These are phyloP conservation scores for Debaryomycetaceae sp. DNA, from an alignment of 1,139 yeast species.

Conservation along the genomic window DNA sequence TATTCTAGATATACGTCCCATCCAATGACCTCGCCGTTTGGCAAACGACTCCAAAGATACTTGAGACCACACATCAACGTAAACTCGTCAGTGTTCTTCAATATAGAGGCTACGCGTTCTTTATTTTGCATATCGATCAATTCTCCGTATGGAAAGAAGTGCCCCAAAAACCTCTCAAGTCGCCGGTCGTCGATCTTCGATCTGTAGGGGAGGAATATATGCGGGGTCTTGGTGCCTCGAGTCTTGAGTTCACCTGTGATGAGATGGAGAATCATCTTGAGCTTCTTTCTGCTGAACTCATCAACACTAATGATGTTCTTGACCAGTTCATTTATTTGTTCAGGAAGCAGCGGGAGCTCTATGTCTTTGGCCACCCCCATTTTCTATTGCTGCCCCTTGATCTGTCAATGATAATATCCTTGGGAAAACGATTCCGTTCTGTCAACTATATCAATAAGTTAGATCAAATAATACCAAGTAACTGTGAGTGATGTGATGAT, in stretches of 20 bases:
- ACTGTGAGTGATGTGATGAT: neutral
- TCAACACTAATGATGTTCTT: slow-evolving; percentile 11
- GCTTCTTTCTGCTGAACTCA: slow-evolving; percentile 60
- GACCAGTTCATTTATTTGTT: slow-evolving; percentile 1
- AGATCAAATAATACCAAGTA: neutral
- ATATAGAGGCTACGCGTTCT: slow-evolving; percentile 28
- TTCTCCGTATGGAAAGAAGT: slow-evolving; percentile 53
- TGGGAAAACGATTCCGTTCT: too few relatives aligned
- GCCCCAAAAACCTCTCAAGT: slow-evolving; percentile 49
- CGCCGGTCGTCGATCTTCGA: slow-evolving; percentile 59
- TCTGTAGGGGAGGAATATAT: slow-evolving; percentile 65
- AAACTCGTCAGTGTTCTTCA: slow-evolving; percentile 54
- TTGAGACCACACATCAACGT: slow-evolving; percentile 72
- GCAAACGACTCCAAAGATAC: slow-evolving; percentile 83
- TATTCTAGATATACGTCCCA: slow-evolving; percentile 81
- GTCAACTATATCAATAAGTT: neutral
- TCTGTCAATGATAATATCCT: too few relatives aligned
- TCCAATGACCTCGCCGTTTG: slow-evolving; percentile 76
- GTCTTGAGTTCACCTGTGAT: slow-evolving; percentile 64
- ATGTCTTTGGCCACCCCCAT: slow-evolving; percentile 1
- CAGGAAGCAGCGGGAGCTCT: slow-evolving; percentile 3
- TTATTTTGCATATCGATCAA: slow-evolving; percentile 30
- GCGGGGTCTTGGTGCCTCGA: slow-evolving; percentile 57
- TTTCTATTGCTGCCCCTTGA: neutral
- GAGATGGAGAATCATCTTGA: slow-evolving; percentile 60